Evolutionary conservation across 2,329 filamentous ascomycete species (phyloP).

Genomic region (Colletotrichum godetiae): DNA sequence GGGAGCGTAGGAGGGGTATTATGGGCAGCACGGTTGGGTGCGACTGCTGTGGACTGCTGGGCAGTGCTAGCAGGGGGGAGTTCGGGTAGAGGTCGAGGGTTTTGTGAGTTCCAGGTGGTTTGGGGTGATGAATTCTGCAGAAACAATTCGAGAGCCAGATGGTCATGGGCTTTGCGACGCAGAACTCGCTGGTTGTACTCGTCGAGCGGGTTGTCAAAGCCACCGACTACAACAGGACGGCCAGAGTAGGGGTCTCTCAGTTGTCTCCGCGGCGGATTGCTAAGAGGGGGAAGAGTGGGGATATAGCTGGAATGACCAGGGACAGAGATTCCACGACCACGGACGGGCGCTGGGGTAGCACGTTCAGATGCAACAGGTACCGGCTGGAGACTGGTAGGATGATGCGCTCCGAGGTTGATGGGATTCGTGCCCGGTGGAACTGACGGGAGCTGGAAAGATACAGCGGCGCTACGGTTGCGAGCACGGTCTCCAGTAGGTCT

Average conservation of each 20-base stretch:
- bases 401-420: background rate
- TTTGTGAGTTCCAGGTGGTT: background rate
- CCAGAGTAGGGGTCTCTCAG: constrained; percentile 10
- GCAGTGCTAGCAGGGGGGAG: constrained; percentile 17
- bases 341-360: constrained; percentile 1
- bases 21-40: constrained; percentile 12
- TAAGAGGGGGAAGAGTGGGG: constrained; percentile 27
- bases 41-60: constrained; percentile 13
- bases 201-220: constrained; percentile 31
- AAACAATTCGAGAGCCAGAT: constrained; percentile 3
- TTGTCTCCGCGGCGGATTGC: constrained; percentile 20
- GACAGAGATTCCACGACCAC: constrained; percentile 24
- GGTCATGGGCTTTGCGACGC: constrained; percentile 19
- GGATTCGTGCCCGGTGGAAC: background rate
- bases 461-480: constrained; percentile 23
- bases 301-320: constrained; percentile 25
- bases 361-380: background rate
- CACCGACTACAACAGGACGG: constrained; percentile 33
- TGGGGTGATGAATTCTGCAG: background rate
- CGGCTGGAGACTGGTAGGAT: background rate
- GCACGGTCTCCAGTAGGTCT: constrained; percentile 23
- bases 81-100: constrained; percentile 26
- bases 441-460: constrained; percentile 27
- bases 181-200: constrained; percentile 25
- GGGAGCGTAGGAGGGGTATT: constrained; percentile 20